Conservation (phyloP, 2,329 filamentous ascomycete species). For the Nemania sp. region DNA sequence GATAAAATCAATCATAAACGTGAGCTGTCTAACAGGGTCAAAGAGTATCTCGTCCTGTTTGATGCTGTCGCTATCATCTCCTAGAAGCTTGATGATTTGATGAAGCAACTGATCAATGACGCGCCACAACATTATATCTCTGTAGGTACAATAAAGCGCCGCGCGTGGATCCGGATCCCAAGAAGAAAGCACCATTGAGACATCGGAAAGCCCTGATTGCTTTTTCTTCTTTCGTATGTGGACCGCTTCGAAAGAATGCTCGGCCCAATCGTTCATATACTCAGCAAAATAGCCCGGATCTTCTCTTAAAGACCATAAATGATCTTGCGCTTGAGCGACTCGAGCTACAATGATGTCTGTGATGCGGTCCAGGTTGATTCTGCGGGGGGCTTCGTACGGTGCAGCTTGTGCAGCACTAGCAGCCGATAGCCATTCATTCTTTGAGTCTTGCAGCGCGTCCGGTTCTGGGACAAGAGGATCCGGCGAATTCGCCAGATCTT, state of each 20-base stretch:
- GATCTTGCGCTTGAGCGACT: conserved; percentile 51
- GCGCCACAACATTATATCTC: not conserved
- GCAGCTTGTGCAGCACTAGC: conserved; percentile 33
- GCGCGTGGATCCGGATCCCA: too few relatives aligned
- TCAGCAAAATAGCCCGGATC: conserved; percentile 61
- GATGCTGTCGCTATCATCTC: not conserved
- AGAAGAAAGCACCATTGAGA: conserved; percentile 46
- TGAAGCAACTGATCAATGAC: not conserved
- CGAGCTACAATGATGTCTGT: conserved; percentile 49
- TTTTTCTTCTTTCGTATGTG: too few relatives aligned
- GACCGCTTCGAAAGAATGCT: conserved; percentile 48
- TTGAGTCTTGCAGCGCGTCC: not conserved
- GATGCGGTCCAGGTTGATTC: conserved; percentile 51
- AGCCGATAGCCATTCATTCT: not conserved
- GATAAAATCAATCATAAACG: not conserved
- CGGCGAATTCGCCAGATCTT: not conserved
- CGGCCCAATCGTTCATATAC: conserved; percentile 45
- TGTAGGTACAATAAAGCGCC: not conserved
- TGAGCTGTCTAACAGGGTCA: not conserved
- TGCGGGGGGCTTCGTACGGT: conserved; percentile 54
- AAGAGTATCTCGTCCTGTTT: not conserved
- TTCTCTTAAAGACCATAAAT: conserved; percentile 58
- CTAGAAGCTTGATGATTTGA: not conserved
- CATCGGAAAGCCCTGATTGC: conserved; percentile 13
- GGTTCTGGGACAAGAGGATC: not conserved